Percentiles rank a stretch among this genome's conserved stretches.
These are phyloP conservation scores for Yarrowia divulgata DNA, from an alignment of 805 yeast genomes.

Conservation along the genomic window DNA sequence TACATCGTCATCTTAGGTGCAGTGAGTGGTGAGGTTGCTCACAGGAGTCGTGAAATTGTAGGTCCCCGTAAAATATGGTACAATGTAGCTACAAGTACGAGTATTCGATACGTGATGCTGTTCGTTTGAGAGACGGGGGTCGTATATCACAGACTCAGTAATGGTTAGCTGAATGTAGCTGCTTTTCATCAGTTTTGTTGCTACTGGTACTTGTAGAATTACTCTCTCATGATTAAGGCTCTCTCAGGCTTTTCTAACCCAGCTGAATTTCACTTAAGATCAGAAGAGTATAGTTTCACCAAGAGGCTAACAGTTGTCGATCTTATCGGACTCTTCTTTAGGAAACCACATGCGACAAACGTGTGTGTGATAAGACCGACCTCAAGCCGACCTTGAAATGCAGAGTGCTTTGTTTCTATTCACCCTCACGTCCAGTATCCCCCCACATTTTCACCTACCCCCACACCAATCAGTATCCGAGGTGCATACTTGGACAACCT, in stretches of 20 bases:
- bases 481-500: constrained; percentile 1
- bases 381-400: neutral
- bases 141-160: no score
- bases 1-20: neutral
- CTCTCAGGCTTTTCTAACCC: neutral
- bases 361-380: neutral
- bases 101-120: no score
- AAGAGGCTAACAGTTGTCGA: no score
- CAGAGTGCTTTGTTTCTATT: neutral
- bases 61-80: no score
- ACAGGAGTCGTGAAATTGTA: no score
- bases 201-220: no score
- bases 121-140: no score
- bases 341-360: neutral
- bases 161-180: no score
- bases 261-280: neutral
- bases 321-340: neutral
- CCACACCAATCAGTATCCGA: constrained; percentile 17
- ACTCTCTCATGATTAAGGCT: no score
- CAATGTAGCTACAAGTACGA: no score
- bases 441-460: constrained; percentile 16
- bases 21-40: no score
- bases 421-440: constrained; percentile 7
- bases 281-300: neutral
- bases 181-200: no score